Evolutionary conservation across 2,329 filamentous ascomycete species (phyloP).

Genomic region (Aspergillus brunneoviolaceus): DNA sequence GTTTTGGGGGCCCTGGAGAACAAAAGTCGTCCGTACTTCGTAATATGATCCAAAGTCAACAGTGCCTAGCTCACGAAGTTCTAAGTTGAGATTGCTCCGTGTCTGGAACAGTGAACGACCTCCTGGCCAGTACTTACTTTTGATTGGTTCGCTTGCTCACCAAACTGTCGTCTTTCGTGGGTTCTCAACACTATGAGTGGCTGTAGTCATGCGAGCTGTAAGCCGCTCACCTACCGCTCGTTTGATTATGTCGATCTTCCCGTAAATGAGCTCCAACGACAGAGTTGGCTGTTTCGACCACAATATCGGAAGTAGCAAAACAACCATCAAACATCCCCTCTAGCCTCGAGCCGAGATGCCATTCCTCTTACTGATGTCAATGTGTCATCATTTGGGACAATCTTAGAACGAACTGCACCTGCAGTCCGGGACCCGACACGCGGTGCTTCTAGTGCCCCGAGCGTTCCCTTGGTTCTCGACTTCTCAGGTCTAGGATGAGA

Average conservation of each 20-base stretch:
- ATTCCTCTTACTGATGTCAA: background rate
- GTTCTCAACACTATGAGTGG: background rate
- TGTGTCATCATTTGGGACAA: conserved; percentile 1
- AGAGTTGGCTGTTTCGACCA: background rate
- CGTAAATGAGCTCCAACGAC: background rate
- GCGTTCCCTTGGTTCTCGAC: conserved; percentile 8
- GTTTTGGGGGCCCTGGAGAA: background rate
- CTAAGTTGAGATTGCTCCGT: background rate
- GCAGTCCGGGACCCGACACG: conserved; percentile 13
- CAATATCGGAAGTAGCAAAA: background rate
- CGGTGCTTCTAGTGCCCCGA: conserved; percentile 14
- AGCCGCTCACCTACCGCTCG: background rate
- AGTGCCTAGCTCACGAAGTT: background rate
- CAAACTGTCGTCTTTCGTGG: background rate
- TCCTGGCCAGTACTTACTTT: background rate
- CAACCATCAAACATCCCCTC: background rate
- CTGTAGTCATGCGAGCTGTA: background rate
- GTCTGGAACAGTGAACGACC: background rate
- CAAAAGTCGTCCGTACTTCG: background rate
- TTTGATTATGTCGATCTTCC: background rate
- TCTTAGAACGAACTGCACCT: background rate
- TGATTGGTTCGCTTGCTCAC: background rate
- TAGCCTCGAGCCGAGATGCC: background rate
- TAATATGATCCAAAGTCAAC: background rate
- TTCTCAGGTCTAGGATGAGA: background rate